Evolutionary conservation across 805 yeast genomes (phyloP), one percentile per base, ranked within the genome.

Genomic region (Saturnispora hagleri): DNA sequence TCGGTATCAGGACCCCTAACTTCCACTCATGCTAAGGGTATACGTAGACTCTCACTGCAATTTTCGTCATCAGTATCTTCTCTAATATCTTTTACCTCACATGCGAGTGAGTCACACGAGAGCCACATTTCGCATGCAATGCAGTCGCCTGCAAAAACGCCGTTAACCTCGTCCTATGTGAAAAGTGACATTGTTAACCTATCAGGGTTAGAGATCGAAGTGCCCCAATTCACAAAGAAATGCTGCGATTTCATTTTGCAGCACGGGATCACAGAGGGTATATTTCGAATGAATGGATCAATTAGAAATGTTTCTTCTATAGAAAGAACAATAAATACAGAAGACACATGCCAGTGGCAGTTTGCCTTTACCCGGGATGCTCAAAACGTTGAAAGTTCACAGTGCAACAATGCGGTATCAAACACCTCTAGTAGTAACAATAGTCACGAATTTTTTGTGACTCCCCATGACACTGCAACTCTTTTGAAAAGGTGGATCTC

Each of bases 271-370:
- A 56, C 60, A 4, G 70, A 69, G 55, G 73, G 73, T 12, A 58
- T 69, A n/a, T 69, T 69, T 53, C 55, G 73, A 53, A 63, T 69
- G 52, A 69, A 68, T 53, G 70, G 71, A 6, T 60, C 69, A 12
- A 56, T 69, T 33, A 62, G 62, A 43, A 69, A 68, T 48, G 62
- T 68, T 34, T 65, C 63, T 47, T 42, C 51, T 20, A 57, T 69
- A 45, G 73, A 69, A 50, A 8, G 47, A 5, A 50, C 53, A 46
- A 58, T 69, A 24, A 51, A 55, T 4, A 46, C 54, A n/a, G 62
- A 64, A 42, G 43, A 61, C 9, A 13, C 38, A 10, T 58, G 56
- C 43, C 17, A 43, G 18, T 60, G 56, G 52, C 53, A 58, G 13
- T 60, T 62, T 43, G 24, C 53, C 13, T 28, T 46, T 20, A 24